These are phyloP conservation scores for Oropetium thomaeum DNA, from an alignment of 176 grass and related monocot genomes.

Conservation along the genomic window DNA sequence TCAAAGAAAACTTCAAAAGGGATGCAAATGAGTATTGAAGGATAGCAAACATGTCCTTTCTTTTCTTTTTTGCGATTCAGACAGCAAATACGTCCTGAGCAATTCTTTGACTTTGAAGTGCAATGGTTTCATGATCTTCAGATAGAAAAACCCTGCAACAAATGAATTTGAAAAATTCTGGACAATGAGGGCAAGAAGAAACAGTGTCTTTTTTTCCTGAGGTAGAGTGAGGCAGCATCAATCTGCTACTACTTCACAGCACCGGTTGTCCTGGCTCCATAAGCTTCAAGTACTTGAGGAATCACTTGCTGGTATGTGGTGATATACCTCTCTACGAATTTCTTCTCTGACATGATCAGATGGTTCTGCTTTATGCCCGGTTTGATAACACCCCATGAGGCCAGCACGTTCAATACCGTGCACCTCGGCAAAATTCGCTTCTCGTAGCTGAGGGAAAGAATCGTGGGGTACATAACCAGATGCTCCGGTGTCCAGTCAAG, in stretches of 20 bases:
- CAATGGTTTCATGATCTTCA: constrained; percentile 13
- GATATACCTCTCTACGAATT: constrained; percentile 44
- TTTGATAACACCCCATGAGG: constrained; percentile 27
- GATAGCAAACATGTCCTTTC: neutral
- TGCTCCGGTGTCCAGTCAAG: constrained; percentile 36
- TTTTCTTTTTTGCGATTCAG: no score
- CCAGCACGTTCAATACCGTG: constrained; percentile 36
- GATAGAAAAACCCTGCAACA: neutral
- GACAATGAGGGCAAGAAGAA: neutral
- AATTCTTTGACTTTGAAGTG: neutral
- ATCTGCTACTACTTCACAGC: constrained; percentile 11
- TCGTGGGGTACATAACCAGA: neutral
- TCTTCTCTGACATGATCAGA: constrained; percentile 17
- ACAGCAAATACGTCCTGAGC: neutral
- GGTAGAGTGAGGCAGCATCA: neutral
- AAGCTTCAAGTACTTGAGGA: constrained; percentile 45
- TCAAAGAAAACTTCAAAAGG: neutral
- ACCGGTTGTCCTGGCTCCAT: constrained; percentile 12
- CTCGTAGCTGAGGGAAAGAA: constrained; percentile 54
- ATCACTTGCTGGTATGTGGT: constrained; percentile 21
- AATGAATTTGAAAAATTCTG: neutral
- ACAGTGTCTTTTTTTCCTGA: constrained; percentile 24
- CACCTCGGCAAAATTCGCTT: constrained; percentile 53
- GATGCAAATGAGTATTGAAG: neutral
- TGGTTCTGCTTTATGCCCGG: neutral